Evolutionary conservation across 305 asterid species (phyloP), one percentile per base, ranked within the genome.

Genomic region (Fraxinus latifolia): DNA sequence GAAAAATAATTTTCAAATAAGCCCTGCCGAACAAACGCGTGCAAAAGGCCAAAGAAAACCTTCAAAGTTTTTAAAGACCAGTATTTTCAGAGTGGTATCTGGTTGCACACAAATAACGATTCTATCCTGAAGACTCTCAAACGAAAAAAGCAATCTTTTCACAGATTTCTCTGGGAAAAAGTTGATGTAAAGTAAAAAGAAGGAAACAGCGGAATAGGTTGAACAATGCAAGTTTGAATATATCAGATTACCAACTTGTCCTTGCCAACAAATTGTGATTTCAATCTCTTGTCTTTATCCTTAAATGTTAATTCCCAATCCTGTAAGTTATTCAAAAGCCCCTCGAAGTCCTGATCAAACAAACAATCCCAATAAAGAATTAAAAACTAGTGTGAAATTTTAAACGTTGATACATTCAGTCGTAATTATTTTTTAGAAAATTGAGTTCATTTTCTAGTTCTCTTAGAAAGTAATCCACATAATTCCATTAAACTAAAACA

Each of bases 281-380:
- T 91, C 83, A 90, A 79, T 87, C 90, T 92, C 90, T 90, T 95
- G 36, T 91, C 97, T 80, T 90, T 92, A 73, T 90, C 93, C 89
- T 91, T 92, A 82, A 89, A 85, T 7, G 97, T 87, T 77, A 92
- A 82, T 84, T 95, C 98, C 99, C 99, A 95, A 79, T 95, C 99
- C 85, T 95, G 94, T 80, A 95, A 88, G 87, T 94, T 95, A 84
- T 83, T 90, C 87, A 95, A 84, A 82, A 95, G 94, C 82, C 97
- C 98, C 86, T 91, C 91, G 25, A 89, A 85, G 31, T 91, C 95
- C 98, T 95, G 91, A 76, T 79, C 76, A 86, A 74, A 75, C 79
- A 79, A 76, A 84, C 76, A 79, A 73, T 58, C 72, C 81, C 53
- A 76, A 79, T 36, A 79, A 70, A 84, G 68, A 21, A 39, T 44